Base-by-base conservation (phyloP, 2,329 filamentous ascomycete genomes). In the Escovopsis weberi region DNA sequence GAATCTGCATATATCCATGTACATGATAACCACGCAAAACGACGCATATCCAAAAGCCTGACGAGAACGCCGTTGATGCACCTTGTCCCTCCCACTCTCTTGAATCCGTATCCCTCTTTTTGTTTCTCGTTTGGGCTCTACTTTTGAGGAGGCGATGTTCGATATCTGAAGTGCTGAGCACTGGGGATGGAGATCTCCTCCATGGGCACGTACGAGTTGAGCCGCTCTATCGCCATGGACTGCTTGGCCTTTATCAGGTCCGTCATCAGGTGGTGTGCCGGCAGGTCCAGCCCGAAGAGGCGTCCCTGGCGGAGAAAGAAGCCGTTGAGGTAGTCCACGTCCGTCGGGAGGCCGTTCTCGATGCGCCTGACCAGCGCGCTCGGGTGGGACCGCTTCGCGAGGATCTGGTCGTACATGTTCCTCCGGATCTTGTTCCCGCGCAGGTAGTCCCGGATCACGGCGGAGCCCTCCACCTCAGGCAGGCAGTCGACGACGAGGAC, bases 311-410 rank as follows among this genome's bases (percentile, higher is more conserved):
- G 70, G 30, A 93, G 70, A 46, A 98, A 82, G 63, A 89, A 98
- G 1, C 88, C 89, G 57, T 93, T 95, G 51, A 89, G 74, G 54
- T 81, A 94, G 38, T 88, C 76, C 35, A 95, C 74, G 53, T 94
- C 86, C 0, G 85, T 86, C 45, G 68, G 62, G 47, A 65, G 63
- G 1, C 83, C 81, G 1, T 62, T 58, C 10, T 74, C 63, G 11
- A 88, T 66, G 52, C 81, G 76, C 42, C 72, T 69, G 6, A 84
- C 64, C 77, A 94, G 86, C 18, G 68, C 72, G 52, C 77, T 84
- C 36, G 59, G 53, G 8, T 61, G 59, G 6, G 69, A 64, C 41
- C 78, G 75, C 43, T 72, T 62, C 26, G 51, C 56, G 15, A 52
- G 46, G 15, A 63, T 60, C 18, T 52, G 50, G 23, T 45, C 46